These are phyloP conservation scores for Rubus parviflorus DNA, from an alignment of 306 rosid genomes.

Conservation along the genomic window DNA sequence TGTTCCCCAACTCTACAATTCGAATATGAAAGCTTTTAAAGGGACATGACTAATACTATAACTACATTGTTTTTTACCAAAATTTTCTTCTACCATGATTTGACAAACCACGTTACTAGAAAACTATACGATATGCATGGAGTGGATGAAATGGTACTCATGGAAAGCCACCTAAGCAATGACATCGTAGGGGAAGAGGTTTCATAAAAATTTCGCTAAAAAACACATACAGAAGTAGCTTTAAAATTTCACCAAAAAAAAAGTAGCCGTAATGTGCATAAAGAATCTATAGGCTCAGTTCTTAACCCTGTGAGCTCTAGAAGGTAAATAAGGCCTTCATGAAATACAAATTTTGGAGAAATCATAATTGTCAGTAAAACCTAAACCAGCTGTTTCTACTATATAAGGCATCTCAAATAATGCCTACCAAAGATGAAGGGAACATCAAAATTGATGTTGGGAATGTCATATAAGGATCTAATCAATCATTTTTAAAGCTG, in stretches of 20 bases:
- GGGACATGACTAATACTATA: too few species aligned
- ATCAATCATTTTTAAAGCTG: constrained; percentile 1
- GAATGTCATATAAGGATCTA: background rate
- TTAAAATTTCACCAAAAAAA: too few species aligned
- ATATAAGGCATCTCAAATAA: background rate
- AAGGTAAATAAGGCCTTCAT: background rate
- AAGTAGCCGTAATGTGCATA: background rate
- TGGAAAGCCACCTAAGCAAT: too few species aligned
- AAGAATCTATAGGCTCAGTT: background rate
- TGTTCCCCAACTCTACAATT: too few species aligned
- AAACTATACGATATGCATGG: too few species aligned
- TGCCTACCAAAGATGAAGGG: background rate
- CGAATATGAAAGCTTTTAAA: too few species aligned
- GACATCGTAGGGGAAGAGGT: too few species aligned
- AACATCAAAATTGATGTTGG: background rate
- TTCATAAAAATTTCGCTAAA: background rate
- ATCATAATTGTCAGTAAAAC: background rate
- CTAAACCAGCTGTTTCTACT: background rate
- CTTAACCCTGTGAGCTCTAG: background rate
- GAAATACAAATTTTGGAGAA: background rate
- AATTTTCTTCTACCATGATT: too few species aligned
- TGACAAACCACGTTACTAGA: too few species aligned
- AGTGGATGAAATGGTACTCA: too few species aligned
- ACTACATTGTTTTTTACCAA: too few species aligned
- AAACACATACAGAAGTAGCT: background rate